phyloP scores from a whole-genome alignment of 2,329 filamentous ascomycete species.

The Venturia asperata region DNA sequence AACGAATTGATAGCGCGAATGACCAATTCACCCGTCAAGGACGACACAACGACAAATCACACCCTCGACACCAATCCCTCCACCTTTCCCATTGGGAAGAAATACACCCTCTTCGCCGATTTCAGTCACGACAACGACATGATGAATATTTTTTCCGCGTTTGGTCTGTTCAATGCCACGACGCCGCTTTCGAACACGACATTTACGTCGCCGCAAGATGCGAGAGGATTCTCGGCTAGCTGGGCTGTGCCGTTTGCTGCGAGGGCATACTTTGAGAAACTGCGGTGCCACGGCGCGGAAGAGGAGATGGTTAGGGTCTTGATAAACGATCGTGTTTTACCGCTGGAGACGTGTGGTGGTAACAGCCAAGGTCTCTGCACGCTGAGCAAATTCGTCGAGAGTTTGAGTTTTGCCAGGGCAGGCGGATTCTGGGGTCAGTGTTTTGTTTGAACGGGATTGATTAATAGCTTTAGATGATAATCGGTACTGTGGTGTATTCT shows the following conservation, averaged over 20 bases:
- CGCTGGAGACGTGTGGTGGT: conserved; percentile 60
- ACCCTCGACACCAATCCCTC: conserved; percentile 61
- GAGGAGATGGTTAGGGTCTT: conserved; percentile 72
- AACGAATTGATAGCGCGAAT: conserved; percentile 83
- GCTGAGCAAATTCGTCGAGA: conserved; percentile 63
- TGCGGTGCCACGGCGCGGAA: conserved; percentile 52
- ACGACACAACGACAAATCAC: conserved; percentile 67
- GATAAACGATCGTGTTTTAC: conserved; percentile 76
- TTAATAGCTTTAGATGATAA: too few relatives aligned
- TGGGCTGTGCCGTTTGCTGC: conserved; percentile 79
- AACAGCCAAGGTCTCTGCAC: conserved; percentile 66
- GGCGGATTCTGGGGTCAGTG: conserved; percentile 71
- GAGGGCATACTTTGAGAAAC: conserved; percentile 81
- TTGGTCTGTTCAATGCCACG: conserved; percentile 70
- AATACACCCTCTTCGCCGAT: conserved; percentile 67
- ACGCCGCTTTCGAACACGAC: conserved; percentile 39
- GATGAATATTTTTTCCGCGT: conserved; percentile 64
- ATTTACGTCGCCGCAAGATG: conserved; percentile 45
- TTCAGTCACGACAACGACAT: conserved; percentile 92
- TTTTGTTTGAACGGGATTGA: conserved; percentile 24
- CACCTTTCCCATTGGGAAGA: conserved; percentile 63
- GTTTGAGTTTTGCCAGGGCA: conserved; percentile 62
- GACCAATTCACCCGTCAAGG: conserved; percentile 59
- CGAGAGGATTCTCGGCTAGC: conserved; percentile 63
- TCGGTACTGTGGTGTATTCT: too few relatives aligned